Evolutionary conservation across 371 early-diverging fungal genomes (phyloP), one percentile per base, ranked within the genome.

Genomic region (Entomophthora muscae): DNA sequence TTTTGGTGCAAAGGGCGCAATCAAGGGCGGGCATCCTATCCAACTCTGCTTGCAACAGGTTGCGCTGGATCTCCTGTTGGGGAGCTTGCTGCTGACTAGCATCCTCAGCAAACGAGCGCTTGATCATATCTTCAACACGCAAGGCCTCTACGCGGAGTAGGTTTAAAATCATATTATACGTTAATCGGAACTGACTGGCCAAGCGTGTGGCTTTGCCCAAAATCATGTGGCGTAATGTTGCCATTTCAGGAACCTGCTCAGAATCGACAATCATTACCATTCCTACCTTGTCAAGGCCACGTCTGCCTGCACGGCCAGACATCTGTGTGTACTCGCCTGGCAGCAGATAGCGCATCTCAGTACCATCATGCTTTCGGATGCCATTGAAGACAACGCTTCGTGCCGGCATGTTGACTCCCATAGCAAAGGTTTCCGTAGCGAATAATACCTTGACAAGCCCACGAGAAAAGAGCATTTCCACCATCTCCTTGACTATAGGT

Each of bases 361-460:
- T 82, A 27, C 94, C 98, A 69, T 95, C 97, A 70, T 91, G 93
- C 71, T 99, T 99, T 57, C 91, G 81, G 3, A 91, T 75, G 42
- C 83, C 81, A 10, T 94, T 86, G 75, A 98, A 98, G 2, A 97
- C 97, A 1, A 98, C 98, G 32, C 91, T 85, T 33, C 86, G 75
- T 2, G 99, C 97, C 21, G 99, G 99, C 89, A 98, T 96, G 73
- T 99, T 99, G 65, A 99, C 96, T 57, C 99, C 99, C 94, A 96
- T 95, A 12, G 95, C 94, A 76, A 95, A 94, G 5, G 97, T 93
- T 71, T 95, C 94, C 0, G 95, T 94, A 0, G 95, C 93, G 75
- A 95, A 89, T 63, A 94, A 71, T 0, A 96, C 89, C 70, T 90
- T 88, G 63, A 98, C 90, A 17, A 98, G 76, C 21, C 94, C 93